phyloP scores from a whole-genome alignment of 1,284 basidiomycete species.

The Pascua guehoae region DNA sequence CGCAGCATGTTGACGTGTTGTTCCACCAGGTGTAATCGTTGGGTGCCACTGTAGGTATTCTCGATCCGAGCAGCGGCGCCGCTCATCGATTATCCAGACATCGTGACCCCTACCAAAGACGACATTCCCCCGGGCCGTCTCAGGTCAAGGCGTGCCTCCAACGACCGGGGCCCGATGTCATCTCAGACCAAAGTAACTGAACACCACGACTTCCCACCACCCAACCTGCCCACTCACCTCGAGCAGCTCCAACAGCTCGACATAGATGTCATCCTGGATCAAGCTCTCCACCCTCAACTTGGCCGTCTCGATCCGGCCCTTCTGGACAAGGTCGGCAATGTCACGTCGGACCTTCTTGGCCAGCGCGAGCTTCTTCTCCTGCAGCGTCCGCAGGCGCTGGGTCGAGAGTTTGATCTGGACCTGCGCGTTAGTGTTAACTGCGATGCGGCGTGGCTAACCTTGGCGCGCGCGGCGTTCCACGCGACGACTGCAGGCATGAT shows the following conservation, averaged over 20 bases:
- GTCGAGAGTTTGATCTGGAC: constrained; percentile 63
- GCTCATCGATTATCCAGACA: no score
- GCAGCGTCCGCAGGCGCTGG: constrained; percentile 80
- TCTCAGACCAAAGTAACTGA: no score
- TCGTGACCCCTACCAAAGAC: no score
- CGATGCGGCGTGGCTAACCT: constrained; percentile 12
- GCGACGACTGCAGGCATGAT: constrained; percentile 27
- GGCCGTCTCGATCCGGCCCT: constrained; percentile 46
- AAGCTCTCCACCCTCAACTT: constrained; percentile 45
- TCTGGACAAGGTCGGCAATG: constrained; percentile 49
- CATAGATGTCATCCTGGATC: constrained; percentile 50
- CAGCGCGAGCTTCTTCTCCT: constrained; percentile 90
- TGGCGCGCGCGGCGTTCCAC: constrained; percentile 38
- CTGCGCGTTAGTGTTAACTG: constrained; percentile 9
- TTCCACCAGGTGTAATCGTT: background rate
- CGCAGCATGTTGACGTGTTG: background rate
- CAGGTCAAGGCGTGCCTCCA: no score
- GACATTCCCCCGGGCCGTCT: no score
- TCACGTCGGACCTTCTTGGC: constrained; percentile 62
- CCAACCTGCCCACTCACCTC: constrained; percentile 53
- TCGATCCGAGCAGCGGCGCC: no score
- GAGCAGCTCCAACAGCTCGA: constrained; percentile 81
- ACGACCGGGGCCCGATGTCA: no score
- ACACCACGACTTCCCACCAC: no score
- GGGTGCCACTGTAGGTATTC: no score